Evolutionary conservation across 1,284 basidiomycete species (phyloP).

Genomic region (Pisolithus thermaeus): DNA sequence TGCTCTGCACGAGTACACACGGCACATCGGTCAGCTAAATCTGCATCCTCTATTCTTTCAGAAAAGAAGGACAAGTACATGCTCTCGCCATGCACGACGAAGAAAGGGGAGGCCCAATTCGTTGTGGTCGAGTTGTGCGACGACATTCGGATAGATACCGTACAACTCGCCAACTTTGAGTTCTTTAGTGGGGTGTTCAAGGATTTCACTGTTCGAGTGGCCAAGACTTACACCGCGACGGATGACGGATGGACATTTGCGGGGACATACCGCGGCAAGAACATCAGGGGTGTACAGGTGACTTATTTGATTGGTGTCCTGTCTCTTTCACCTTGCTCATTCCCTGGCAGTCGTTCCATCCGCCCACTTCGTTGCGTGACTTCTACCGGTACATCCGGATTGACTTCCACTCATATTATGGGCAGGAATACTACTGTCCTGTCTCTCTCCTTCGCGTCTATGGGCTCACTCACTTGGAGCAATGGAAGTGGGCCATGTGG

Average conservation of each 20-base stretch:
- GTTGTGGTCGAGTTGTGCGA: conserved; percentile 97
- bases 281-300: conserved; percentile 90
- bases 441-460: conserved; percentile 91
- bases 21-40: conserved; percentile 79
- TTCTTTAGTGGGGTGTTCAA: conserved; percentile 98
- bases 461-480: conserved; percentile 94
- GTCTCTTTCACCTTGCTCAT: background rate
- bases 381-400: conserved; percentile 94
- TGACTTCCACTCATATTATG: conserved; percentile 92
- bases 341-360: conserved; percentile 65
- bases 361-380: conserved; percentile 58
- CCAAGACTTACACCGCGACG: conserved; percentile 66
- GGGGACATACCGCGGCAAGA: conserved; percentile 81
- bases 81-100: conserved; percentile 79
- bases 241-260: conserved; percentile 66
- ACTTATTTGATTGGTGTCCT: conserved; percentile 7
- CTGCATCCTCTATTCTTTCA: conserved; percentile 78
- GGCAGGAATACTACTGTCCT: conserved; percentile 95
- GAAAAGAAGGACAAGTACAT: conserved; percentile 94
- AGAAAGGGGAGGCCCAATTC: conserved; percentile 56
- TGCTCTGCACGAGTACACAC: conserved; percentile 91
- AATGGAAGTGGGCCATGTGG: conserved; percentile 89
- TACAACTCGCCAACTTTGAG: conserved; percentile 95
- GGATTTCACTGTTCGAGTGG: conserved; percentile 83
- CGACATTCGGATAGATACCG: conserved; percentile 92